Evolutionary conservation across 2,329 filamentous ascomycete genomes (phyloP).

Genomic region (Exophiala alcalophila): DNA sequence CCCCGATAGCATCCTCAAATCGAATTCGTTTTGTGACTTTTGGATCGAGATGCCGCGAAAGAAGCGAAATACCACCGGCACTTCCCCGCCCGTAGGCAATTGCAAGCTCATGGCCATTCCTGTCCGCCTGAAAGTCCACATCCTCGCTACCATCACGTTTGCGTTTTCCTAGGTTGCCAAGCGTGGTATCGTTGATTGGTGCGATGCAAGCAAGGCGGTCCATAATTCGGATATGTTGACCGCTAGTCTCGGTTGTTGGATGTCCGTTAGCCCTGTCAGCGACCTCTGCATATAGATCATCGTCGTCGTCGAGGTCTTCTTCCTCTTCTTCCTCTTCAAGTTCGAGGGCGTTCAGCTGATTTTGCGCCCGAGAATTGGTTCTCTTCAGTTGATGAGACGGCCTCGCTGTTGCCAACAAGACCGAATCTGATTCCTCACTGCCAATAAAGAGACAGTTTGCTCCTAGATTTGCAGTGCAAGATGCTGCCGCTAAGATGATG

Average conservation of each 20-base stretch:
- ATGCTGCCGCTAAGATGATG: slow-evolving; percentile 60
- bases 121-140: slow-evolving; percentile 43
- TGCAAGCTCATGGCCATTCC: slow-evolving; percentile 51
- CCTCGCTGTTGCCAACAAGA: slow-evolving; percentile 75
- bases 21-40: slow-evolving; percentile 66
- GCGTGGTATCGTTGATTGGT: slow-evolving; percentile 25
- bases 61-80: slow-evolving; percentile 67
- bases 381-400: slow-evolving; percentile 49
- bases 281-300: slow-evolving; percentile 46
- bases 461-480: slow-evolving; percentile 67
- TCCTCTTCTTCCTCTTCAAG: slow-evolving; percentile 56
- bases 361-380: slow-evolving; percentile 20
- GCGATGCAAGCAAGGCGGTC: slow-evolving; percentile 26
- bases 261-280: slow-evolving; percentile 32
- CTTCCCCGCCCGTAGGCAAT: slow-evolving; percentile 54
- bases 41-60: slow-evolving; percentile 76
- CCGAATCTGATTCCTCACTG: slow-evolving; percentile 77
- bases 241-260: slow-evolving; percentile 8
- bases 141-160: slow-evolving; percentile 43
- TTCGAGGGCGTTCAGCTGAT: slow-evolving; percentile 46
- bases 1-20: slow-evolving; percentile 68
- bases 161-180: slow-evolving; percentile 25
- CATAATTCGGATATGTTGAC: slow-evolving; percentile 18
- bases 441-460: slow-evolving; percentile 75
- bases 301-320: slow-evolving; percentile 53